Conservation (phyloP, 257 asterid genomes). For the Fraxinus quadrangulata region DNA sequence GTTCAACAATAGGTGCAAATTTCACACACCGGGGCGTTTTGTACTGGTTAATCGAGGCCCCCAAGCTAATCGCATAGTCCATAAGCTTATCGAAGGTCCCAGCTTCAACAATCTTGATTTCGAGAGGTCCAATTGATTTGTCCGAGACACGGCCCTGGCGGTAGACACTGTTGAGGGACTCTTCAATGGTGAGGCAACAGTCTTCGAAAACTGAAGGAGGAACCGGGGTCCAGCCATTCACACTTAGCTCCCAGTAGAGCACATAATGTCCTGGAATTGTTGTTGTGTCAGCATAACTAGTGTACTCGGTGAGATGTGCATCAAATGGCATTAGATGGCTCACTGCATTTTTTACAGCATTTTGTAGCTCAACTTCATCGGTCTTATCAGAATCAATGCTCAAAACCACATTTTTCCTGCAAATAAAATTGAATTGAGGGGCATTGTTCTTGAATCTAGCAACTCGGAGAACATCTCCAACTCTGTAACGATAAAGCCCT, state of each 20-base stretch:
- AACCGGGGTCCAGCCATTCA: constrained; percentile 22
- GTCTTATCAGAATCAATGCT: constrained; percentile 43
- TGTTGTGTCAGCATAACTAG: constrained; percentile 44
- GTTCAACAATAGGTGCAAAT: constrained; percentile 42
- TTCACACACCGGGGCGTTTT: constrained; percentile 49
- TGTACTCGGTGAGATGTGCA: constrained; percentile 32
- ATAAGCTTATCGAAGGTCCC: constrained; percentile 48
- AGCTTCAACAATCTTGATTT: constrained; percentile 40
- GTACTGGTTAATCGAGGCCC: constrained; percentile 45
- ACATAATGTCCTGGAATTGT: constrained; percentile 45
- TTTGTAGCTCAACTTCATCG: constrained; percentile 41
- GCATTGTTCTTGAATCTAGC: constrained; percentile 48
- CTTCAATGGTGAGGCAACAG: constrained; percentile 41
- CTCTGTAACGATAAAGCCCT: constrained; percentile 47
- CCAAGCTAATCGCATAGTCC: constrained; percentile 47
- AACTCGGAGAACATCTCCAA: constrained; percentile 45
- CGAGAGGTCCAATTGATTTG: constrained; percentile 41
- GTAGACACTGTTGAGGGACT: constrained; percentile 37
- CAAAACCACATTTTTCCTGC: constrained; percentile 40
- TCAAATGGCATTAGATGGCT: constrained; percentile 34
- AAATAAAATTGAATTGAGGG: constrained; percentile 42
- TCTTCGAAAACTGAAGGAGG: constrained; percentile 34
- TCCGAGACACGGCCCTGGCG: constrained; percentile 39
- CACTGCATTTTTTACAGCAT: constrained; percentile 32
- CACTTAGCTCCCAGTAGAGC: constrained; percentile 39